These are phyloP conservation scores for Bryopsis sp. DNA, from an alignment of 139 green algal species.

Conservation along the genomic window DNA sequence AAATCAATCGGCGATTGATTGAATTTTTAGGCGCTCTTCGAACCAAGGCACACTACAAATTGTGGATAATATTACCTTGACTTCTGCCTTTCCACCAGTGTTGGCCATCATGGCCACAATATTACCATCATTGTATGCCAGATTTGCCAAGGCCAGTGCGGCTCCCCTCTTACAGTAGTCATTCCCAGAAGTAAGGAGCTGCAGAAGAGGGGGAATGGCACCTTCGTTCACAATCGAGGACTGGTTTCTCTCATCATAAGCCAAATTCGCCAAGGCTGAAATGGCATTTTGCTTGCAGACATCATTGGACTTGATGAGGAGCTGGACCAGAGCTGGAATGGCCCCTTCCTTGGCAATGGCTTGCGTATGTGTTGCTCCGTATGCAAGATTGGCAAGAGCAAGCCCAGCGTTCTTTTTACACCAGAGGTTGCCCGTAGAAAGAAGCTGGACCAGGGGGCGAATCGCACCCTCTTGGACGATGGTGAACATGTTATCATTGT, in stretches of 20 bases:
- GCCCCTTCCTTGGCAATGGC: conserved; percentile 18
- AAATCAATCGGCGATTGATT: no score
- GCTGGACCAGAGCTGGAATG: conserved; percentile 16
- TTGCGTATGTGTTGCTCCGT: conserved; percentile 19
- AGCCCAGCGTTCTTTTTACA: conserved; percentile 21
- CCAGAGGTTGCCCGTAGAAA: conserved; percentile 18
- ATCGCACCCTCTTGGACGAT: conserved; percentile 25
- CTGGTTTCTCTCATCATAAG: conserved; percentile 21
- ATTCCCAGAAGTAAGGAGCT: conserved; percentile 9
- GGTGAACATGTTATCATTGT: conserved; percentile 25
- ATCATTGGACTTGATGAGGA: conserved; percentile 12
- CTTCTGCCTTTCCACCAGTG: not conserved
- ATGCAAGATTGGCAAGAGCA: conserved; percentile 17
- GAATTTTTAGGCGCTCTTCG: no score
- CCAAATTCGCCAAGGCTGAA: conserved; percentile 19
- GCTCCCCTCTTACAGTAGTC: conserved; percentile 20
- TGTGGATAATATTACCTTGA: conserved; percentile 17
- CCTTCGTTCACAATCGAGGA: conserved; percentile 15
- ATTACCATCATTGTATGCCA: conserved; percentile 21
- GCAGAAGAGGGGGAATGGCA: conserved; percentile 14
- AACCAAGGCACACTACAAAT: no score
- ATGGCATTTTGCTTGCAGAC: conserved; percentile 21
- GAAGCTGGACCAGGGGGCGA: conserved; percentile 20
- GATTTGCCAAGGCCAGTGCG: conserved; percentile 17
- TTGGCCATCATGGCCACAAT: conserved; percentile 12